Evolutionary conservation across 768 basidiomycete genomes (phyloP).

Genomic region (Leucocoprinus leucothites): DNA sequence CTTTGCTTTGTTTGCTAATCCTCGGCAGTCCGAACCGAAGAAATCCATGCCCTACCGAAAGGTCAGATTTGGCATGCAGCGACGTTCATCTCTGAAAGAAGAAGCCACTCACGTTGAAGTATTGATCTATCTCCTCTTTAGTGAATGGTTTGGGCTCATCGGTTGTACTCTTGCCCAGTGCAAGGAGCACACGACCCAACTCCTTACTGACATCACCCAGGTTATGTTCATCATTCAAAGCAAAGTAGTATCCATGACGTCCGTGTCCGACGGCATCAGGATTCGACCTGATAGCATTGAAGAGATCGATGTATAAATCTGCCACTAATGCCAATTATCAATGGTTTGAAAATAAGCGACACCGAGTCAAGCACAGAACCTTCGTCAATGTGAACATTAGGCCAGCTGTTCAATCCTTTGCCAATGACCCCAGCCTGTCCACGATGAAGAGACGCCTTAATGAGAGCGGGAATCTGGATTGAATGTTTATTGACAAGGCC

Average conservation of each 20-base stretch:
- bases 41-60: too few relatives aligned
- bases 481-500: constrained; percentile 49
- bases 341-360: neutral
- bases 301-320: constrained; percentile 37
- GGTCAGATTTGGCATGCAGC: too few relatives aligned
- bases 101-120: constrained; percentile 23
- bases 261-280: constrained; percentile 36
- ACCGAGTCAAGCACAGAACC: constrained; percentile 23
- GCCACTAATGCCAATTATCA: constrained; percentile 29
- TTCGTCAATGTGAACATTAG: constrained; percentile 53
- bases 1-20: constrained; percentile 37
- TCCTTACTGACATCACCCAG: constrained; percentile 33
- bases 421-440: constrained; percentile 50
- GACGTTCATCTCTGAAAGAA: too few relatives aligned
- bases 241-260: constrained; percentile 46
- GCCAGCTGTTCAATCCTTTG: constrained; percentile 50
- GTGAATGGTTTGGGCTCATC: constrained; percentile 45
- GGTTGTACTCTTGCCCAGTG: constrained; percentile 31
- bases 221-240: constrained; percentile 43
- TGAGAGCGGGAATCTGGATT: constrained; percentile 45
- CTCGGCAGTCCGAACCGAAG: too few relatives aligned
- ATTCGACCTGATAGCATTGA: constrained; percentile 29
- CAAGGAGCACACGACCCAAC: constrained; percentile 35
- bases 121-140: constrained; percentile 40
- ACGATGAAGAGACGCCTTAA: constrained; percentile 36